Evolutionary conservation across 345 rosid genomes (phyloP), one percentile per base, ranked within the genome.

Genomic region (Eucalyptus marginata): DNA sequence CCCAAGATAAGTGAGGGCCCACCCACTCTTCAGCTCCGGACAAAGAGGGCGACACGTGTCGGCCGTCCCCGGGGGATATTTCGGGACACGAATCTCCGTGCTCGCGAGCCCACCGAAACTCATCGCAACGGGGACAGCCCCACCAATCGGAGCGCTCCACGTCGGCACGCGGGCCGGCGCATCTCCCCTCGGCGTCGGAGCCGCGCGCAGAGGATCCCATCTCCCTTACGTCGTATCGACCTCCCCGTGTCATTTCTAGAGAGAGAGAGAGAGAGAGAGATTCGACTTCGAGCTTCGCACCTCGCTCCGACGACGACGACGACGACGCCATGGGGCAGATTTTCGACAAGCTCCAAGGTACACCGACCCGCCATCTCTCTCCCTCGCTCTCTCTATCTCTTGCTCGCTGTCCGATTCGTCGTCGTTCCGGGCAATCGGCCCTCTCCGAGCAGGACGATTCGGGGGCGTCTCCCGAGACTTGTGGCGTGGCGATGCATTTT

Each of bases 241-340:
- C 31, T 59, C 80, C 80, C 80, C 80, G 2, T 8, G 22, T 68
- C 81, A 18, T 71, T 36, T 36, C 18, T 13, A 10, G 80, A 31
- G n/a, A n/a, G 80, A 66, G 79, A 14, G n/a, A n/a, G n/a, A n/a
- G 31, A 24, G 71, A 8, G 80, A 18, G 81, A 36, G 81, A 36
- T 71, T 36, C 47, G 6, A 20, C 83, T 76, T 76, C 83, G 46
- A 18, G 46, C 27, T 36, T 18, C 81, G 25, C 40, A 36, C 81
- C 81, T 71, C 46, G 79, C 79, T 6, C 9, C 40, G 79, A 31
- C 44, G 43, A 8, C 80, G 43, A 8, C 80, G 80, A 31, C 40
- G 10, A 15, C 91, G 95, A 15, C 13, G 22, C 46, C 91, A 96
- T 97, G 99, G 99, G 99, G 83, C 99, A 97, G 92, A 71, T 95